Conservation (phyloP, 176 grass and related monocot genomes). For the sorghum (Sorghum bicolor) region Sorghum_bicolor_NCBIv3 NC_012872.2:60794501-60795000, state of each 20-base stretch:
- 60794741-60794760: constrained; percentile 95
- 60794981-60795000: constrained; percentile 52
- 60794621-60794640: constrained; percentile 16
- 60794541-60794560: background rate
- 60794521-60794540: background rate
- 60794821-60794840: constrained; percentile 60
- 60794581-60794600: background rate
- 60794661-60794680: constrained; percentile 49
- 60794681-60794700: constrained; percentile 95
- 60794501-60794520: background rate
- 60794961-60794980: constrained; percentile 74
- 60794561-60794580: background rate
- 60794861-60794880: constrained; percentile 23
- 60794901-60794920: constrained; percentile 20
- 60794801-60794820: constrained; percentile 85
- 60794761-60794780: constrained; percentile 95
- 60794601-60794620: background rate
- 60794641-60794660: constrained; percentile 8
- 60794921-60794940: constrained; percentile 25
- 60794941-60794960: constrained; percentile 47
- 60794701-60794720: constrained; percentile 95
- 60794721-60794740: constrained; percentile 82
- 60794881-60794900: constrained; percentile 7
- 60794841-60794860: constrained; percentile 22
- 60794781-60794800: constrained; percentile 91